These are phyloP conservation scores for Neurospora hispaniola DNA, from an alignment of 495 filamentous ascomycete species.

Conservation along the genomic window DNA sequence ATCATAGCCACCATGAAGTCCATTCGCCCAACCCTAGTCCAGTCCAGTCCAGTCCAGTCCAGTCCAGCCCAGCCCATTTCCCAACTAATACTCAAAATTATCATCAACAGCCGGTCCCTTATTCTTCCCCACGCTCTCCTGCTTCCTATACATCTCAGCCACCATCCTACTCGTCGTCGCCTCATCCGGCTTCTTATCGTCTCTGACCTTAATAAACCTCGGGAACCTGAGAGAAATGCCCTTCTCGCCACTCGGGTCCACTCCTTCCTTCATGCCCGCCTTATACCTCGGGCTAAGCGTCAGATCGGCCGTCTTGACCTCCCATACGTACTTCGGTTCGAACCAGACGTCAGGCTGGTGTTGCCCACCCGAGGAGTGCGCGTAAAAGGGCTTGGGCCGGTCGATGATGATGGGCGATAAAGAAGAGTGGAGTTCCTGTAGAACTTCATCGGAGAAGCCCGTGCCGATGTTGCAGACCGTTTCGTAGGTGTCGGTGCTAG, in stretches of 20 bases:
- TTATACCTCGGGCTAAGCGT: slow-evolving; percentile 88
- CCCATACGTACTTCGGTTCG: slow-evolving; percentile 89
- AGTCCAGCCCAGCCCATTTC: too few relatives aligned
- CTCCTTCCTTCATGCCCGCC: slow-evolving; percentile 54
- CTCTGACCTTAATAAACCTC: slow-evolving; percentile 75
- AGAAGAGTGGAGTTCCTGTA: slow-evolving; percentile 68
- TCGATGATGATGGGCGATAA: slow-evolving; percentile 70
- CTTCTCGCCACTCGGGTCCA: slow-evolving; percentile 62
- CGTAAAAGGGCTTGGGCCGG: slow-evolving; percentile 86
- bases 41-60: too few relatives aligned
- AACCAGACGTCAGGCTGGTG: slow-evolving; percentile 99
- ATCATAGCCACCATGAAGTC: too few relatives aligned
- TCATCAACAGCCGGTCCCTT: slow-evolving; percentile 83
- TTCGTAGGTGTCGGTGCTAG: slow-evolving; percentile 67
- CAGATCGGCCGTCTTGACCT: slow-evolving; percentile 92
- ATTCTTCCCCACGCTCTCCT: slow-evolving; percentile 70
- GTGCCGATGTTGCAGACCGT: slow-evolving; percentile 98
- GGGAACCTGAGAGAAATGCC: slow-evolving; percentile 87
- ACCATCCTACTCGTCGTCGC: slow-evolving; percentile 76
- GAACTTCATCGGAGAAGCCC: slow-evolving; percentile 79
- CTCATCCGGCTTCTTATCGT: slow-evolving; percentile 91
- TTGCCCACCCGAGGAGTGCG: slow-evolving; percentile 69
- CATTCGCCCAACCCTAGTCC: too few relatives aligned
- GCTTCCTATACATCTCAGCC: slow-evolving; percentile 93
- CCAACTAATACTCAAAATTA: slow-evolving; percentile 67